Conservation (phyloP, 352 stramenopile species). For the Phytophthora tentaculata region DNA sequence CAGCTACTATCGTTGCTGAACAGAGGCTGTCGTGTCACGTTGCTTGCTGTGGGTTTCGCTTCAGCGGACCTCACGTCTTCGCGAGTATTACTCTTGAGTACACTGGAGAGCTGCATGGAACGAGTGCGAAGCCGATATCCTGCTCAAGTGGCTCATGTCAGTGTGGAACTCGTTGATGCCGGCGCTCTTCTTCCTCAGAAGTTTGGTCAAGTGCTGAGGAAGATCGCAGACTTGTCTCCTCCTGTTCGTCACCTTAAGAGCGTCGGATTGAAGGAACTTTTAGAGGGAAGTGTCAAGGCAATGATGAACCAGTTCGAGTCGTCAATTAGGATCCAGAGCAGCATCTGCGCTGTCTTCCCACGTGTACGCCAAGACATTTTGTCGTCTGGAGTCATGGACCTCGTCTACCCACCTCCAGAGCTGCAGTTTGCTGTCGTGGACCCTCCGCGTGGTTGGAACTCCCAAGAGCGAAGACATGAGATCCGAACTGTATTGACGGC, state of each 20-base stretch:
- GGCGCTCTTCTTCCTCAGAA: constrained; percentile 24
- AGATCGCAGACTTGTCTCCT: constrained; percentile 32
- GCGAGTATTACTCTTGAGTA: constrained; percentile 20
- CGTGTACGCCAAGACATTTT: constrained; percentile 42
- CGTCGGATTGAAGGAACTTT: constrained; percentile 48
- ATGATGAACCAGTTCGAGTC: constrained; percentile 43
- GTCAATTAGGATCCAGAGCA: constrained; percentile 35
- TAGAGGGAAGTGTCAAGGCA: constrained; percentile 42
- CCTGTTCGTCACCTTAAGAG: constrained; percentile 31
- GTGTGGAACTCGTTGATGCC: constrained; percentile 35
- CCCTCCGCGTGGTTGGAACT: constrained; percentile 47
- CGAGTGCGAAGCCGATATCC: constrained; percentile 32
- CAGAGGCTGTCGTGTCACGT: constrained; percentile 35
- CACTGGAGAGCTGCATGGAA: constrained; percentile 39
- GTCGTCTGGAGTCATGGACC: constrained; percentile 37
- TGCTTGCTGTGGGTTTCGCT: constrained; percentile 54
- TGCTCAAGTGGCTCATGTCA: constrained; percentile 27
- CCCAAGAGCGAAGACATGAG: constrained; percentile 33
- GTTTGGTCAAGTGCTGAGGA: constrained; percentile 41
- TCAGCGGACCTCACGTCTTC: constrained; percentile 35
- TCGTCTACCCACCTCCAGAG: constrained; percentile 48
- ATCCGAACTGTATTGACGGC: constrained; percentile 37
- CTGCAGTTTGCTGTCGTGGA: constrained; percentile 45
- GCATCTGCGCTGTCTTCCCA: constrained; percentile 31
- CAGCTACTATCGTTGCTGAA: constrained; percentile 41